Evolutionary conservation across 495 filamentous ascomycete genomes (phyloP).

Genomic region (Letharia columbiana): DNA sequence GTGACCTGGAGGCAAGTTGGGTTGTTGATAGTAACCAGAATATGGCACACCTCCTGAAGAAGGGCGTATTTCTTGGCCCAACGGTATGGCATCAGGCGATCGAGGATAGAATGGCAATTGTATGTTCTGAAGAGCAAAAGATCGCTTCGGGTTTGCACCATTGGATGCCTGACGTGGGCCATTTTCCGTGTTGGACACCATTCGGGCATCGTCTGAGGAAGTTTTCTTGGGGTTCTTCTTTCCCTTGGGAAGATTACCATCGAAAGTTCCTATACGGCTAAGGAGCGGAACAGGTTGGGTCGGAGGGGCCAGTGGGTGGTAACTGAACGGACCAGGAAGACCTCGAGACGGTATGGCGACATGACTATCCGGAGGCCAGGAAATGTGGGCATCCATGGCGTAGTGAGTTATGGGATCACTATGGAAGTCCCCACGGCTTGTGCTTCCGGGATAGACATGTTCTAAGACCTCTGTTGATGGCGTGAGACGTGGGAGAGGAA

Average conservation of each 20-base stretch:
- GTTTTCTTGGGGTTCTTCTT: conserved; percentile 13
- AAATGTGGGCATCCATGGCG: neutral
- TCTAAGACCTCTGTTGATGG: conserved; percentile 11
- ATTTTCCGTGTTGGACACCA: neutral
- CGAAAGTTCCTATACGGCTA: neutral
- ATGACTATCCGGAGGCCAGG: neutral
- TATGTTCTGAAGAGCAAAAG: neutral
- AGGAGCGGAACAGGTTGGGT: neutral
- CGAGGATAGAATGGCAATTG: neutral
- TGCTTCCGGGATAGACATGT: conserved; percentile 3
- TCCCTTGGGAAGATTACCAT: conserved; percentile 7
- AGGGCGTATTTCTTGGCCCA: neutral
- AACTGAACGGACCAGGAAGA: conserved; percentile 5
- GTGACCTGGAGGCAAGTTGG: neutral
- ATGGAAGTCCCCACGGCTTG: conserved; percentile 13
- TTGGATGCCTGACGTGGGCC: neutral
- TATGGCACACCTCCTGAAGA: neutral
- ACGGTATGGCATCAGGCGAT: neutral
- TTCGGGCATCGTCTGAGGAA: conserved; percentile 15
- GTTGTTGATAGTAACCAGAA: neutral
- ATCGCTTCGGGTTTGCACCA: neutral
- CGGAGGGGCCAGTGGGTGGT: neutral
- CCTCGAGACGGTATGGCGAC: conserved; percentile 8
- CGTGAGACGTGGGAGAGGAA: conserved; percentile 6
- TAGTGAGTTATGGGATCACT: conserved; percentile 5